Evolutionary conservation across 108 stramenopile species (phyloP), one percentile per base, ranked within the genome.

Genomic region (Nannochloropsis gaditana): DNA sequence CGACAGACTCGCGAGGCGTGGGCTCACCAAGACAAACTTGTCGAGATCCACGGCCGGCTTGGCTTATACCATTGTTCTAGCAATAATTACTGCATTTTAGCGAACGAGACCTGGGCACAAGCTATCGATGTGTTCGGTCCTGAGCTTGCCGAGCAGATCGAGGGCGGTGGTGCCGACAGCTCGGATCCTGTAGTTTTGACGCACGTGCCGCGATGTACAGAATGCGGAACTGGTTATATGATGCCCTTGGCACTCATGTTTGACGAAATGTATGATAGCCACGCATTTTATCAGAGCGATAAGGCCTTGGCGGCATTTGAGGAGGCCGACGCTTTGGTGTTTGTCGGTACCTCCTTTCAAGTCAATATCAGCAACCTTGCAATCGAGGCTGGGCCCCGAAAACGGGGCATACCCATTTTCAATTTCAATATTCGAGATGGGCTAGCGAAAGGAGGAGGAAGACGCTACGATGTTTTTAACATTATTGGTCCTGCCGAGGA

Each of bases 251-350:
- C 87, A 42, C 84, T 88, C 17, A 84, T 88, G 21, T 88, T 88
- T 50, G 87, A 88, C 44, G 87, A 88, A 44, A 84, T 84, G 84
- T 88, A 88, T 43, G 87, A 88, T 59, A 84, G 84, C 59, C 87
- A 88, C 80, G 81, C 84, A 80, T 88, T 88, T 84, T 88, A 84
- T 80, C 80, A 84, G 42, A 81, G 84, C 84, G 84, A 84, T 17
- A 42, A 50, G 9, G 44, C 47, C 43, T 45, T 84, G 73, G 43
- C 45, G 9, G 84, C 84, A 84, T 81, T 88, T 45, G 73, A 47
- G 50, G 84, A 82, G 43, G 84, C 87, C 11, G 84, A 88, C 15
- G 87, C 87, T 44, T 9, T 88, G 8, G 84, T 88, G 5, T 88
- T 88, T 81, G 84, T 88, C 43, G 87, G 87, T 44, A 88, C 87